Evolutionary conservation across 805 yeast genomes (phyloP).

Genomic region (Starmerella floricola): DNA sequence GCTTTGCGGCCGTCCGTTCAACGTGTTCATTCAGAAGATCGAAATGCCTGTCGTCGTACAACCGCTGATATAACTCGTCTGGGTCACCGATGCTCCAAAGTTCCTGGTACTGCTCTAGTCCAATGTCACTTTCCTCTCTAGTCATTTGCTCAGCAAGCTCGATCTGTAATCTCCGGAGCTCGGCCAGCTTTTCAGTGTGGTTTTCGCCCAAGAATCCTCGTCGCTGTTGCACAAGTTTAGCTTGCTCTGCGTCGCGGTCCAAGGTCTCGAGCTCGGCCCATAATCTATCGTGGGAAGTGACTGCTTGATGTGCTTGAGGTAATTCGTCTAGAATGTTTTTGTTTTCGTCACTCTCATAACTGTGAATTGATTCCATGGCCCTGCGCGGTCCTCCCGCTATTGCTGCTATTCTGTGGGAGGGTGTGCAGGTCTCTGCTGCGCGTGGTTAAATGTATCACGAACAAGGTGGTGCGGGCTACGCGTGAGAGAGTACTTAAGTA

Average conservation of each 20-base stretch:
- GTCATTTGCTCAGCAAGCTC: constrained; percentile 35
- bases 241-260: constrained; percentile 61
- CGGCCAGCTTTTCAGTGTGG: constrained; percentile 41
- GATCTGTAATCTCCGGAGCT: constrained; percentile 46
- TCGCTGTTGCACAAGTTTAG: constrained; percentile 29
- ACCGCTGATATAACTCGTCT: constrained; percentile 26
- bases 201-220: constrained; percentile 32
- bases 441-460: too few species aligned
- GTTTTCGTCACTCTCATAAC: constrained; percentile 4
- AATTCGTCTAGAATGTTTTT: constrained; percentile 33
- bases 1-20: constrained; percentile 36
- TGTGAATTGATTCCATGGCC: constrained; percentile 6
- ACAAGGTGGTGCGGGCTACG: too few species aligned
- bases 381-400: background rate
- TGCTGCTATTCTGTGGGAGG: background rate
- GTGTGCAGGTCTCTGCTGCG: too few species aligned
- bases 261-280: constrained; percentile 84
- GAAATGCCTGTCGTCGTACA: constrained; percentile 42
- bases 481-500: too few species aligned
- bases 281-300: constrained; percentile 57
- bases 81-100: constrained; percentile 22
- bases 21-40: constrained; percentile 41
- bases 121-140: constrained; percentile 23
- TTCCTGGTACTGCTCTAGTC: constrained; percentile 28
- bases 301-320: constrained; percentile 45